These are phyloP conservation scores for Salvia splendens DNA, from an alignment of 257 asterid species.

Conservation along the genomic window DNA sequence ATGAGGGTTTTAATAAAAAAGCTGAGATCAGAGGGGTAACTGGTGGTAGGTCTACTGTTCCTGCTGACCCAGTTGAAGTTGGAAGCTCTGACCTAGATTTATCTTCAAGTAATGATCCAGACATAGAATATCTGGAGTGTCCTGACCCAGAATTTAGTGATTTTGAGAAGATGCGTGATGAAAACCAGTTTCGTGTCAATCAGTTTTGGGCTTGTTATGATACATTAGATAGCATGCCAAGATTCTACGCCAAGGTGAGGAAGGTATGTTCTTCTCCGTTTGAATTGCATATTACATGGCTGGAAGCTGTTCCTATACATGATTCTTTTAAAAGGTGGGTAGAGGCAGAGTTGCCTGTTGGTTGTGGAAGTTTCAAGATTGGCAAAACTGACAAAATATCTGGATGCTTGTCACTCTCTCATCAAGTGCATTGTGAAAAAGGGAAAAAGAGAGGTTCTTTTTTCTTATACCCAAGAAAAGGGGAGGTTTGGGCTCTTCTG, in stretches of 20 bases:
- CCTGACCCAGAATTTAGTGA: slow-evolving; percentile 62
- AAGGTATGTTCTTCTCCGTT: slow-evolving; percentile 45
- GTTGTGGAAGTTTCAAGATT: slow-evolving; percentile 56
- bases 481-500: slow-evolving; percentile 67
- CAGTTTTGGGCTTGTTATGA: slow-evolving; percentile 74
- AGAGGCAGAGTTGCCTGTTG: slow-evolving; percentile 44
- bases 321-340: slow-evolving; percentile 40
- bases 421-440: slow-evolving; percentile 44
- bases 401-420: slow-evolving; percentile 43
- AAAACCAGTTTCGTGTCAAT: slow-evolving; percentile 37
- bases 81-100: slow-evolving; percentile 29
- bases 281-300: slow-evolving; percentile 50
- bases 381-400: slow-evolving; percentile 34
- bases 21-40: slow-evolving; percentile 28
- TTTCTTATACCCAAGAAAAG: slow-evolving; percentile 49
- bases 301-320: slow-evolving; percentile 52
- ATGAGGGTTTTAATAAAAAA: slow-evolving; percentile 25
- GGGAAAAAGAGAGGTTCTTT: slow-evolving; percentile 38
- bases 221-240: slow-evolving; percentile 59
- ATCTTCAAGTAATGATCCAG: slow-evolving; percentile 12
- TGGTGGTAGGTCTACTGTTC: slow-evolving; percentile 14
- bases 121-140: slow-evolving; percentile 15
- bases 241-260: slow-evolving; percentile 56
- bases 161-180: slow-evolving; percentile 48
- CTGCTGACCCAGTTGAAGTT: slow-evolving; percentile 28